Evolutionary conservation across 352 stramenopile species (phyloP), one percentile per base, ranked within the genome.

Genomic region (Phytophthora brassicae): DNA sequence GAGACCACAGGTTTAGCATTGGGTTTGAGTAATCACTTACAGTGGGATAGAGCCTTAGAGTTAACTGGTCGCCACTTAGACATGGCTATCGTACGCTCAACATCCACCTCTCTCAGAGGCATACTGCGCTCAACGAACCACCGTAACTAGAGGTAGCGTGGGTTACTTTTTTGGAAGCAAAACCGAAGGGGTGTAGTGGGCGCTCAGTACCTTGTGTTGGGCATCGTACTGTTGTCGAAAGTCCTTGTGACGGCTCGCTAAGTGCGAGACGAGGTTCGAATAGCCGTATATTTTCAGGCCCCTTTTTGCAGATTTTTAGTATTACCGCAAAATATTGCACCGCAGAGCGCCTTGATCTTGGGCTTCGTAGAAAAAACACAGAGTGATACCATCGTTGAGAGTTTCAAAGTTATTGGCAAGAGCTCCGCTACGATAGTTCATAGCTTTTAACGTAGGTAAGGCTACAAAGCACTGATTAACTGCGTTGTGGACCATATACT

Each of bases 11-110:
- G 52, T 28, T 58, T 47, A n/a, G 60, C 20, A 7, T n/a, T 43
- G 3, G 29, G 4, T 12, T 26, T 58, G 19, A 64, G 41, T 66
- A 31, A 2, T 39, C 23, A n/a, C 17, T n/a, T 12, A 68, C 64
- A 13, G 65, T 39, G 1, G 50, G 55, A 14, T 76, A 74, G 17
- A 33, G 47, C 47, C 31, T 55, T 55, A 12, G 31, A 42, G 28
- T 42, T 54, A 9, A 12, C 29, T 16, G 46, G 5, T 12, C 17
- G 46, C 46, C n/a, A 42, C 26, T 54, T 43, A 12, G 33, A 41
- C 50, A 62, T 48, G 11, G 22, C 26, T 8, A 29, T 7, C 16
- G 43, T 48, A 6, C 13, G 26, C 44, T 39, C 19, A 23, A 51
- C 35, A n/a, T 42, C 44, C 4, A 62, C 23, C 12, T 62, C 55